phyloP scores from a whole-genome alignment of 2,329 filamentous ascomycete genomes.

The Cladophialophora bantiana region DNA sequence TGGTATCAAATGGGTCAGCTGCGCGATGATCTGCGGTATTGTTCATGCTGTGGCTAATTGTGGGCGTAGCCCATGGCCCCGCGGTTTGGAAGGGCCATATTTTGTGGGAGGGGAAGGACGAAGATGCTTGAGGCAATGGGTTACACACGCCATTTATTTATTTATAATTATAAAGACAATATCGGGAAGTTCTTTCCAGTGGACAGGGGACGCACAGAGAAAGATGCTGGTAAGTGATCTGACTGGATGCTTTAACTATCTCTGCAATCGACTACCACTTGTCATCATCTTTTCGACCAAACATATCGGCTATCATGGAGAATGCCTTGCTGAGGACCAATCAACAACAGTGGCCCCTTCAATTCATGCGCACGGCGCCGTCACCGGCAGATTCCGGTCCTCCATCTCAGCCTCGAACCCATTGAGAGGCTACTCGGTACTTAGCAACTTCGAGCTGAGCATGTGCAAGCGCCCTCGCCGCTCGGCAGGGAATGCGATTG shows the following conservation, averaged over 20 bases:
- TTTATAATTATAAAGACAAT: background rate
- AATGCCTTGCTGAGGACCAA: too few relatives aligned
- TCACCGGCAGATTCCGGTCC: background rate
- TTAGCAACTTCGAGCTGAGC: background rate
- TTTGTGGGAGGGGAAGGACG: conserved; percentile 66
- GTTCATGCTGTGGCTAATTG: conserved; percentile 60
- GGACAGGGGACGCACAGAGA: background rate
- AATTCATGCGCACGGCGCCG: background rate
- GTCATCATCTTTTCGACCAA: too few relatives aligned
- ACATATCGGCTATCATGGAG: too few relatives aligned
- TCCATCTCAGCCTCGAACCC: background rate
- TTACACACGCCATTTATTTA: background rate
- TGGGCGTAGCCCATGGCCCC: conserved; percentile 56
- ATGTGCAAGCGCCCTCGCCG: background rate
- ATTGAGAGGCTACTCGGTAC: background rate
- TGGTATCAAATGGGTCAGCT: conserved; percentile 60
- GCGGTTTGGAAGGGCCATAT: conserved; percentile 61
- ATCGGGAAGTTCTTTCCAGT: background rate
- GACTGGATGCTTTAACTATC: background rate
- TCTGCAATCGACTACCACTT: too few relatives aligned
- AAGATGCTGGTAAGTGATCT: background rate
- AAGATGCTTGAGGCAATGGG: conserved; percentile 50
- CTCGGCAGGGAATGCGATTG: conserved; percentile 12
- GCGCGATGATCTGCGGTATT: conserved; percentile 57
- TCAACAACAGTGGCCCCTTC: background rate